These are phyloP conservation scores for Allomyces arbusculus DNA, from an alignment of 192 early-diverging fungal genomes.

Conservation along the genomic window DNA sequence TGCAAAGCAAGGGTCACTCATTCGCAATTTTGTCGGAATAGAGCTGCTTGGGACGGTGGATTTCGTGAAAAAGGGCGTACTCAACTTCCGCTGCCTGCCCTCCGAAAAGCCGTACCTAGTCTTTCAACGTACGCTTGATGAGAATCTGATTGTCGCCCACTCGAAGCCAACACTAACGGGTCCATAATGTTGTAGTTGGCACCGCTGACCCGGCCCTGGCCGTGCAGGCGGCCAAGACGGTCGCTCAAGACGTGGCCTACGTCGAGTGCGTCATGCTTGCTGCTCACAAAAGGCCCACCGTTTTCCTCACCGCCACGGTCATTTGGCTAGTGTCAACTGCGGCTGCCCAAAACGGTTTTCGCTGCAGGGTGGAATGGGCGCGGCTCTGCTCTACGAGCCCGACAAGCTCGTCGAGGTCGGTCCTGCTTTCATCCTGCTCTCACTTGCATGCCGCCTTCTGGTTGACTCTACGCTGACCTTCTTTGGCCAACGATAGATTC, in stretches of 20 bases:
- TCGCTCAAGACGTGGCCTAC: constrained; percentile 9
- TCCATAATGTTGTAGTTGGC: constrained; percentile 27
- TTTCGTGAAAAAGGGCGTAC: constrained; percentile 38
- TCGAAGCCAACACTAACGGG: too few species aligned
- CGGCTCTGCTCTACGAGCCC: constrained; percentile 66
- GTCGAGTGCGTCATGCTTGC: not conserved
- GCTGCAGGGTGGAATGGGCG: constrained; percentile 80
- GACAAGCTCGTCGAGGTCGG: constrained; percentile 40
- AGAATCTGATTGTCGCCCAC: too few species aligned
- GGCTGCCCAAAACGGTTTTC: constrained; percentile 96
- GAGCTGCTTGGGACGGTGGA: constrained; percentile 43
- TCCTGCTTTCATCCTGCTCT: not conserved
- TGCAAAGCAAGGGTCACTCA: too few species aligned
- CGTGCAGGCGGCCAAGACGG: constrained; percentile 56
- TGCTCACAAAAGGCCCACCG: not conserved
- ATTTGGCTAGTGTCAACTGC: constrained; percentile 84
- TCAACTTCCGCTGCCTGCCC: constrained; percentile 55
- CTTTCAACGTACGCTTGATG: constrained; percentile 34
- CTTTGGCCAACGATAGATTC: constrained; percentile 20
- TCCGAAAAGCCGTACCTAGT: constrained; percentile 56
- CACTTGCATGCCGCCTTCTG: too few species aligned
- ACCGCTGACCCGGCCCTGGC: constrained; percentile 68
- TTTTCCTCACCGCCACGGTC: constrained; percentile 30
- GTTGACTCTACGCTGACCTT: too few species aligned
- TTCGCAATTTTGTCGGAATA: not conserved